A percentile compares a stretch with the other conserved stretches of the same genome.
Conservation (phyloP, 1,284 basidiomycete genomes). For the Wolfiporia cocos region DNA sequence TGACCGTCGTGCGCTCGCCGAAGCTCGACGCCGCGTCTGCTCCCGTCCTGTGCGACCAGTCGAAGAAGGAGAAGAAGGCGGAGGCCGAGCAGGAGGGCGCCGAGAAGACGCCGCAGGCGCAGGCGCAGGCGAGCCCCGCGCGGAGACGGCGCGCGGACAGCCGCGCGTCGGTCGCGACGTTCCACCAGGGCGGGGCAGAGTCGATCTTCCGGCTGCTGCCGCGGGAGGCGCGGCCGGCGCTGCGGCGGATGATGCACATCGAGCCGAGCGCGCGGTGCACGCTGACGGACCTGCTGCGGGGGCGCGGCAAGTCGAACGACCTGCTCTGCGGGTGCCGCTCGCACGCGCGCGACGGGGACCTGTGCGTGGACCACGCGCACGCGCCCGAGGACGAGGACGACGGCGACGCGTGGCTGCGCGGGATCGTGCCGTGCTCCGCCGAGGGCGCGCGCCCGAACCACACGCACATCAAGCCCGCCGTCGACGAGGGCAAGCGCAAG, state of each 20-base stretch:
- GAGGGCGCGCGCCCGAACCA: constrained; percentile 44
- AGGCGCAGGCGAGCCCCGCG: too few species aligned
- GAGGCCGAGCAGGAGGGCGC: constrained; percentile 15
- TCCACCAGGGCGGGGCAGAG: constrained; percentile 81
- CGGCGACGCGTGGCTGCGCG: constrained; percentile 75
- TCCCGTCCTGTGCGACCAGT: not conserved
- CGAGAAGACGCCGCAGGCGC: constrained; percentile 7
- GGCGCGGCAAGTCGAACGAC: constrained; percentile 67
- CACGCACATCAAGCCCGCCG: constrained; percentile 61
- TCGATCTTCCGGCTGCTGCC: constrained; percentile 97
- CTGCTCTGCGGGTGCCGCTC: constrained; percentile 74
- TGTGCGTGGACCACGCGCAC: constrained; percentile 59
- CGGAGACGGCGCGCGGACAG: constrained; percentile 50
- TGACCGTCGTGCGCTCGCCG: not conserved
- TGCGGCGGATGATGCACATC: constrained; percentile 92
- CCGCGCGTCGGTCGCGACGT: constrained; percentile 69
- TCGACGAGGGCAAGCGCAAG: constrained; percentile 69
- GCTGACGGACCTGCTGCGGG: constrained; percentile 87
- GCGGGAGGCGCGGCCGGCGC: constrained; percentile 82
- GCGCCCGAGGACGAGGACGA: constrained; percentile 64
- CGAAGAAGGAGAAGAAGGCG: not conserved
- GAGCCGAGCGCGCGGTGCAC: constrained; percentile 90
- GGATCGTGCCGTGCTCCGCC: constrained; percentile 65
- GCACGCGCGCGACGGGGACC: constrained; percentile 31
- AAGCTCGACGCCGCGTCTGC: constrained; percentile 2